Base-by-base conservation (phyloP, 2,329 filamentous ascomycete genomes). In the Xylariaceae sp. region DNA sequence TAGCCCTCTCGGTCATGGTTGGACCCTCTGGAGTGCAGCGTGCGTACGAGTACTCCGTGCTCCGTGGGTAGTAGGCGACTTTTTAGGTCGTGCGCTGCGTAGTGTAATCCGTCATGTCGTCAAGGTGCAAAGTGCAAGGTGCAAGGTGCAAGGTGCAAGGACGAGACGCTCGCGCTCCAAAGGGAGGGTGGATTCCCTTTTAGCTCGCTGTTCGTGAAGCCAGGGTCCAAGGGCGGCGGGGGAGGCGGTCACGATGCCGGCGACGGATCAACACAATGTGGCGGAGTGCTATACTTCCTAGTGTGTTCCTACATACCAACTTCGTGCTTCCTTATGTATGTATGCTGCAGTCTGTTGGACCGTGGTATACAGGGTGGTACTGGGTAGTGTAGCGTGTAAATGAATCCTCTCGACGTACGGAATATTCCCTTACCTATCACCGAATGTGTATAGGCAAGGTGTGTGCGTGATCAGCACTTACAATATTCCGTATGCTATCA, bases 201-300 rank as follows among this genome's bases (percentile, higher is more conserved):
- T 39, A 45, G 42, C 42, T 45, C 42, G 30, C 35, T 56, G 47
- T 34, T 52, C 17, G 35, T 51, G 23, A 45, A 50, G 58, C 45
- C 44, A 57, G 39, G 58, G 60, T 50, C 57, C 37, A 49, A 45
- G 57, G 42, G 52, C 50, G 50, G 58, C 45, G 45, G 51, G 11
- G 39, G 54, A 61, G 56, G 61, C 61, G 61, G 61, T 63, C 61
- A 63, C 59, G 51, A 55, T 51, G 42, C 37, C 51, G 61, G 56
- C 55, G 56, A 51, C 56, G 44, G 59, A 63, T 63, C 56, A 59
- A 52, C 56, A 23, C 18, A 34, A 13, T 51, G 39, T 52, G 58
- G 58, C 60, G 61, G 58, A 61, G 56, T 63, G 53, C 47, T 47
- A 53, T 51, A 50, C 54, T n/a, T 13, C 37, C 37, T 42, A 42